Evolutionary conservation across 768 basidiomycete species (phyloP), one percentile per base, ranked within the genome.

Genomic region (Mycena rebaudengoi): DNA sequence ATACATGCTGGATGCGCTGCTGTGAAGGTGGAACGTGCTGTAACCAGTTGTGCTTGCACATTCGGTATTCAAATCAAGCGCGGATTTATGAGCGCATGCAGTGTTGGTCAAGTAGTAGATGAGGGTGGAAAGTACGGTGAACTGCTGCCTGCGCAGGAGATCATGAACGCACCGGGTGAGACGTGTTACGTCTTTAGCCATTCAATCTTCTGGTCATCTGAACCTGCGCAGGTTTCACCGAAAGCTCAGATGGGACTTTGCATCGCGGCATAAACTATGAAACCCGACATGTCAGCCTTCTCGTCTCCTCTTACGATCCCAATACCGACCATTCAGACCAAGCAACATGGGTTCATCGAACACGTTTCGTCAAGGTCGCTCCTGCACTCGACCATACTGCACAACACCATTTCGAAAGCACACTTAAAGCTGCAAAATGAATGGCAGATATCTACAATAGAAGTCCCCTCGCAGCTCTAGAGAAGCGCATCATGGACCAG

Each of bases 211-310:
- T 4, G 28, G 18, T 21, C 20, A 18, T 30, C n/a, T n/a, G n/a
- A n/a, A 6, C 41, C 28, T 0, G n/a, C 12, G 0, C 45, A 71
- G 70, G 69, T 3, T 67, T 73, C 45, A 68, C 68, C 11, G 65
- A 72, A 13, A 70, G 69, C 40, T 67, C 68, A 23, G 69, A 76
- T 35, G 71, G 75, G n/a, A 76, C 74, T 16, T 62, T 71, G 2
- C 64, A 73, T 44, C 65, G 67, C 35, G 69, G 70, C 30, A 60
- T 70, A 20, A 70, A 65, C 0, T 65, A 65, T 23, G 69, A 72
- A 54, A 44, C 65, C 0, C 62, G 60, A 5, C 71, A 72, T 46
- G 32, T 73, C 30, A 73, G 68, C 2, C 59, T 68, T 5, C 26
- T 33, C 10, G 51, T 32, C 29, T 66, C 68, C 21, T 64, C 69